These are phyloP conservation scores for Colletotrichum sp. DNA, from an alignment of 2,329 filamentous ascomycete species.

Conservation along the genomic window DNA sequence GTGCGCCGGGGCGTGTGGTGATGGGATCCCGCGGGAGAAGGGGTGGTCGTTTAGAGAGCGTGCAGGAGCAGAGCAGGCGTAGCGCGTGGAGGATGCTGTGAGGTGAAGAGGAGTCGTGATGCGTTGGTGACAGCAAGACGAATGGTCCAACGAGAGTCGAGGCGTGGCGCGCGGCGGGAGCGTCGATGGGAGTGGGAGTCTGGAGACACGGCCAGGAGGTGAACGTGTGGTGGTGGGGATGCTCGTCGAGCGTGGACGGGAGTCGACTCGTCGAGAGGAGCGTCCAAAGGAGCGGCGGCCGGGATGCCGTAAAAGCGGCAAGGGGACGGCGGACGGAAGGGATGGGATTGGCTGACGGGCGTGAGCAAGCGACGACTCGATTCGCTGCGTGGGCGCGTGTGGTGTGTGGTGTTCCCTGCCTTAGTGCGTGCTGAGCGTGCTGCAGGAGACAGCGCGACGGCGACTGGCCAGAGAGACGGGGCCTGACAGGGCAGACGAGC, in stretches of 20 bases:
- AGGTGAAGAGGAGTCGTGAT: conserved; percentile 19
- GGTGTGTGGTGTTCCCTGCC: conserved; percentile 30
- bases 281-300: not conserved
- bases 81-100: conserved; percentile 20
- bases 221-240: conserved; percentile 11
- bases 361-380: conserved; percentile 30
- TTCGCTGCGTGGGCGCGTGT: conserved; percentile 33
- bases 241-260: not conserved
- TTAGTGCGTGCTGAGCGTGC: conserved; percentile 30
- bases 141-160: conserved; percentile 19
- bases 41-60: not conserved
- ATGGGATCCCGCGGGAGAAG: not conserved
- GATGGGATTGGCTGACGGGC: conserved; percentile 21
- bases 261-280: not conserved
- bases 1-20: conserved; percentile 9
- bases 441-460: conserved; percentile 26
- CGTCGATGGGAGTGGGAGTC: conserved; percentile 2
- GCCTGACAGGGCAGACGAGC: conserved; percentile 4
- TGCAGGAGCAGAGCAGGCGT: conserved; percentile 5
- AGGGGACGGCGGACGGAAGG: conserved; percentile 3
- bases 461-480: conserved; percentile 11
- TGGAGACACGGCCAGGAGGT: conserved; percentile 8
- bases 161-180: conserved; percentile 21
- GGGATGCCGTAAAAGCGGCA: conserved; percentile 26
- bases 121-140: conserved; percentile 13